phyloP scores from a whole-genome alignment of 1,284 basidiomycete genomes.

The Melampsora americana region DNA sequence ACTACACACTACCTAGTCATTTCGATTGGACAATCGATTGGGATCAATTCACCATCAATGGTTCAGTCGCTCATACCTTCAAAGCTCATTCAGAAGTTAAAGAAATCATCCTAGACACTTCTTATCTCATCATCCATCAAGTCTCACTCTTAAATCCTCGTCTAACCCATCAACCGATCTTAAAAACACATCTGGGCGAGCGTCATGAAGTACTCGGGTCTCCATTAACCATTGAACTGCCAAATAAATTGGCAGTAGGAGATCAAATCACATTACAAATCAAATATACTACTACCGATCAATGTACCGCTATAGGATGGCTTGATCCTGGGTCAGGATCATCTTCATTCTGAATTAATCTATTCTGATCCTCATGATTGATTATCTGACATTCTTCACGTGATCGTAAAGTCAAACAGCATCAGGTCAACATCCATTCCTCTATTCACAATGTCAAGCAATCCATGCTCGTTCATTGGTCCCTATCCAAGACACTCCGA shows the following conservation, averaged over 20 bases:
- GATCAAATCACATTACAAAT: conserved; percentile 63
- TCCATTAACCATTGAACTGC: conserved; percentile 26
- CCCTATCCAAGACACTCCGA: conserved; percentile 70
- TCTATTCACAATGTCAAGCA: conserved; percentile 93
- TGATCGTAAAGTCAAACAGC: conserved; percentile 70
- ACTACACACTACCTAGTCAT: no score
- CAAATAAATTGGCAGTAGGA: conserved; percentile 51
- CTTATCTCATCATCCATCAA: conserved; percentile 50
- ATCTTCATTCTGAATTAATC: not conserved
- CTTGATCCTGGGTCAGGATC: conserved; percentile 70
- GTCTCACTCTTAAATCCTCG: conserved; percentile 45
- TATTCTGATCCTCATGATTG: not conserved
- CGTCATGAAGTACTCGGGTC: conserved; percentile 43
- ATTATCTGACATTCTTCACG: not conserved
- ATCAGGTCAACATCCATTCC: conserved; percentile 76
- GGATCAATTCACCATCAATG: conserved; percentile 64
- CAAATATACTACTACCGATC: conserved; percentile 69
- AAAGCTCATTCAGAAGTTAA: conserved; percentile 63
- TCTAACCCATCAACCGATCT: not conserved
- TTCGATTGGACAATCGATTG: conserved; percentile 86
- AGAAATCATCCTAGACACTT: conserved; percentile 60
- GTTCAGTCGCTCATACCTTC: conserved; percentile 69
- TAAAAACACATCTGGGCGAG: conserved; percentile 36
- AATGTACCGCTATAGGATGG: conserved; percentile 89
- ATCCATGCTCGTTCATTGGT: conserved; percentile 78